A percentile compares a stretch with the other conserved stretches of the same genome.
Conservation (phyloP, 2,329 filamentous ascomycete genomes). For the Stylonectria norvegica region DNA sequence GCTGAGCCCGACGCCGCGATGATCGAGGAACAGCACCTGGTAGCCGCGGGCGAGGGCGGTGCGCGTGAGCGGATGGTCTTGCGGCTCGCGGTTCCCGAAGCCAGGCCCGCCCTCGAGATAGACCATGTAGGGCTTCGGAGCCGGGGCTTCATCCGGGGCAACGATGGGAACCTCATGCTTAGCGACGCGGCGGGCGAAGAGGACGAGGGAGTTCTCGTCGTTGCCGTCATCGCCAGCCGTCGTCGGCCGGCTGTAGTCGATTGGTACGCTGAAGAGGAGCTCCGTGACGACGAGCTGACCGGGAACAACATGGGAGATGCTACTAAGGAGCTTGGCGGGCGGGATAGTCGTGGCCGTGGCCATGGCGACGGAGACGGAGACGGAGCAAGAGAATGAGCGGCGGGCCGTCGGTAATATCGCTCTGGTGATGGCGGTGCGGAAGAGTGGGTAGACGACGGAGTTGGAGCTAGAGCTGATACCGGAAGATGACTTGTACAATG, state of each 20-base stretch:
- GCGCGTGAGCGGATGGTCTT: constrained; percentile 68
- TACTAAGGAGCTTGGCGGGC: constrained; percentile 39
- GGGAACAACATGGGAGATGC: constrained; percentile 41
- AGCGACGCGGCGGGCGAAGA: constrained; percentile 74
- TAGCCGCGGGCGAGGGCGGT: constrained; percentile 75
- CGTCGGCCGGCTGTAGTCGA: constrained; percentile 66
- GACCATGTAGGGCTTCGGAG: constrained; percentile 57
- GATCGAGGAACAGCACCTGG: constrained; percentile 82
- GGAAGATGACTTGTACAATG: too few relatives aligned
- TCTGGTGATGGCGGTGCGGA: constrained; percentile 6
- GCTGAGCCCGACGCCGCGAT: constrained; percentile 83
- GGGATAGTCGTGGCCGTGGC: constrained; percentile 25
- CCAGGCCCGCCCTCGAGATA: constrained; percentile 88
- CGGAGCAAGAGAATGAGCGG: too few relatives aligned
- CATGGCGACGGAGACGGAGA: constrained; percentile 9
- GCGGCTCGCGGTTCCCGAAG: constrained; percentile 70
- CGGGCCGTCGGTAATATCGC: too few relatives aligned
- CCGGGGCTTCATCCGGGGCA: constrained; percentile 33
- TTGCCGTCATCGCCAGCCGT: too few relatives aligned
- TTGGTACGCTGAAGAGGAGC: constrained; percentile 81
- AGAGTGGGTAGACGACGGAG: too few relatives aligned
- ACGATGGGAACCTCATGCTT: constrained; percentile 63
- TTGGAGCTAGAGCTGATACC: too few relatives aligned
- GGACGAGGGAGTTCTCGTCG: constrained; percentile 64
- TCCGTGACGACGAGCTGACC: constrained; percentile 75